Evolutionary conservation across 257 asterid genomes (phyloP), one percentile per base, ranked within the genome.

Genomic region (Nicotiana benthamiana): DNA sequence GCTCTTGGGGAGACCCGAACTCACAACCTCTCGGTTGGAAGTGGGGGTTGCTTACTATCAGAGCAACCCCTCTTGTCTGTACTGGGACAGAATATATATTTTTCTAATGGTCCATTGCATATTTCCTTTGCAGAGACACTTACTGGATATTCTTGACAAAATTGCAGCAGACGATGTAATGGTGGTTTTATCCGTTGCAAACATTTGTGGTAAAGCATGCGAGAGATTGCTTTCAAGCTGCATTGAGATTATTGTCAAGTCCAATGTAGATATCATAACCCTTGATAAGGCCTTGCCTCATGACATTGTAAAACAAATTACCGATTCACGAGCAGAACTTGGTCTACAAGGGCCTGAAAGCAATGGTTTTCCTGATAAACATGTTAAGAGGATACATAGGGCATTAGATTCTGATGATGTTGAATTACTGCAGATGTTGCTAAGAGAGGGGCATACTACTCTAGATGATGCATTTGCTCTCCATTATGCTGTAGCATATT

Each of bases 381-480:
- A 95, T 80, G 93, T 93, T 51, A 92, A 92, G 90, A 89, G 97
- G 84, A 91, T 95, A 78, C 96, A 93, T 83, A 91, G 99, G 85
- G 98, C 99, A 20, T 85, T 95, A 90, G 99, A 95, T 40, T 95
- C 97, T 20, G 98, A 95, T 18, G 99, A 95, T 79, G 99, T 95
- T 83, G 99, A 95, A 86, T 88, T 95, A 81, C 92, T 95, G 28
- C 85, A 97, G 85, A 90, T 93, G 99, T 84, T 95, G 62, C 93
- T 95, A 61, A 95, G 86, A 90, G 99, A 95, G 86, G 97, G 89
- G 20, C 93, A 83, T 86, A 93, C 97, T 64, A 84, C 91, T 80
- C 90, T 95, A 13, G 99, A 95, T 80, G 97, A 92, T 82, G 95
- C 98, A 72, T 87, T 80, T 85, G 97, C 98, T 1, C 93, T 95